phyloP scores from a whole-genome alignment of 345 rosid species.

The Hibiscus tridactylites region DNA sequence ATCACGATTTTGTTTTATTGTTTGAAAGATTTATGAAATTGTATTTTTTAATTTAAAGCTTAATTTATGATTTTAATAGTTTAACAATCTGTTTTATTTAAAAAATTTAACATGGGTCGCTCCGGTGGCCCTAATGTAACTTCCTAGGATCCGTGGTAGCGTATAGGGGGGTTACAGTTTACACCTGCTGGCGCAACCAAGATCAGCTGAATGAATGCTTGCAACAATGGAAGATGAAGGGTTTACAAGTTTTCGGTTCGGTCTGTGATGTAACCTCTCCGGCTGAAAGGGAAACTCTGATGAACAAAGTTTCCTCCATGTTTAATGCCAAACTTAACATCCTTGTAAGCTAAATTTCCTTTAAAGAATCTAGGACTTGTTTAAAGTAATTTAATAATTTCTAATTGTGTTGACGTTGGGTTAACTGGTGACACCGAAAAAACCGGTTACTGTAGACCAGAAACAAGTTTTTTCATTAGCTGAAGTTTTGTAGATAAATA shows the following conservation, averaged over 20 bases:
- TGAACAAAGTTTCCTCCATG: slow-evolving; percentile 30
- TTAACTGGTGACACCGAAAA: too few species aligned
- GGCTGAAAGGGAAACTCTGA: slow-evolving; percentile 31
- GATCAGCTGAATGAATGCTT: slow-evolving; percentile 42
- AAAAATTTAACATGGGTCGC: too few species aligned
- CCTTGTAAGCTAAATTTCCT: slow-evolving; percentile 23
- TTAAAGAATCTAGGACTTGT: too few species aligned
- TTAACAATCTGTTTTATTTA: too few species aligned
- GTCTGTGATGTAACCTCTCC: slow-evolving; percentile 28
- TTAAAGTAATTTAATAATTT: too few species aligned
- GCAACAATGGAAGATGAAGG: slow-evolving; percentile 32
- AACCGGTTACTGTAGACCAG: too few species aligned
- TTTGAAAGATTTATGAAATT: too few species aligned
- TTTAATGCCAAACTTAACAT: slow-evolving; percentile 44
- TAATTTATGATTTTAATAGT: too few species aligned
- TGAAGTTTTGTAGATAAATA: slow-evolving; percentile 42
- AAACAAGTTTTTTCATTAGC: not conserved
- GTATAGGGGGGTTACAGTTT: slow-evolving; percentile 53
- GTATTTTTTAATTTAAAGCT: too few species aligned
- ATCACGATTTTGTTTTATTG: too few species aligned
- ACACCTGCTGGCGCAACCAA: slow-evolving; percentile 56
- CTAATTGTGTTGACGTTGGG: too few species aligned
- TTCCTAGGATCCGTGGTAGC: slow-evolving; percentile 12
- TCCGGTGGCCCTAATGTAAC: too few species aligned
- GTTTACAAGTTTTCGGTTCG: slow-evolving; percentile 41